Percentiles rank a stretch among this genome's conserved stretches.
These are phyloP conservation scores for Coemansia sp. DNA, from an alignment of 192 early-diverging fungal genomes.

Conservation along the genomic window DNA sequence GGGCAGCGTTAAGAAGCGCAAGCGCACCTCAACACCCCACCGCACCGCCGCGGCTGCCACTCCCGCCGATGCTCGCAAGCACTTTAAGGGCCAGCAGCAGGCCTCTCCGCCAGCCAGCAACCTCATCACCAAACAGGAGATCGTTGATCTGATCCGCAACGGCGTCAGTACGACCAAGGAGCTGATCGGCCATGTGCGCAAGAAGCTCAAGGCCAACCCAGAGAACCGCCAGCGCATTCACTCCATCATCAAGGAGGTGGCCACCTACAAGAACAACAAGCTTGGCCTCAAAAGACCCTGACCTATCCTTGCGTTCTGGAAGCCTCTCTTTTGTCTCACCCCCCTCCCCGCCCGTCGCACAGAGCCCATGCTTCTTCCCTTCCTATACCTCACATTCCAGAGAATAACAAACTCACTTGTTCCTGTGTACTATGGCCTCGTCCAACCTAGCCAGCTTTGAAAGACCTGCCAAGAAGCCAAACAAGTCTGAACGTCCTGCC, in stretches of 20 bases:
- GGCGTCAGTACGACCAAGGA: conserved; percentile 59
- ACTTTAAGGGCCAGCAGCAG: neutral
- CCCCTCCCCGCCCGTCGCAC: too few species aligned
- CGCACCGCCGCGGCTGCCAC: conserved; percentile 2
- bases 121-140: conserved; percentile 64
- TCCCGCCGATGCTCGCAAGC: conserved; percentile 5
- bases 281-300: conserved; percentile 30
- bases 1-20: conserved; percentile 43
- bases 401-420: too few species aligned
- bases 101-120: conserved; percentile 4
- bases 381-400: too few species aligned
- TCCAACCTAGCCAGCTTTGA: too few species aligned
- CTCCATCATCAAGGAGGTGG: conserved; percentile 40
- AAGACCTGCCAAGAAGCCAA: too few species aligned
- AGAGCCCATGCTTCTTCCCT: too few species aligned
- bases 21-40: conserved; percentile 23
- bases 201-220: conserved; percentile 55
- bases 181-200: conserved; percentile 56
- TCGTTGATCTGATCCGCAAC: conserved; percentile 54
- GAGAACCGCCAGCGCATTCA: conserved; percentile 37
- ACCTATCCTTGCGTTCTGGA: too few species aligned
- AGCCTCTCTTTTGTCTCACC: too few species aligned
- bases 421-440: too few species aligned
- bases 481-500: too few species aligned
- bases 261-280: conserved; percentile 26